Base-by-base conservation (phyloP, 1,139 yeast genomes). In the Meyerozyma athensensis region DNA sequence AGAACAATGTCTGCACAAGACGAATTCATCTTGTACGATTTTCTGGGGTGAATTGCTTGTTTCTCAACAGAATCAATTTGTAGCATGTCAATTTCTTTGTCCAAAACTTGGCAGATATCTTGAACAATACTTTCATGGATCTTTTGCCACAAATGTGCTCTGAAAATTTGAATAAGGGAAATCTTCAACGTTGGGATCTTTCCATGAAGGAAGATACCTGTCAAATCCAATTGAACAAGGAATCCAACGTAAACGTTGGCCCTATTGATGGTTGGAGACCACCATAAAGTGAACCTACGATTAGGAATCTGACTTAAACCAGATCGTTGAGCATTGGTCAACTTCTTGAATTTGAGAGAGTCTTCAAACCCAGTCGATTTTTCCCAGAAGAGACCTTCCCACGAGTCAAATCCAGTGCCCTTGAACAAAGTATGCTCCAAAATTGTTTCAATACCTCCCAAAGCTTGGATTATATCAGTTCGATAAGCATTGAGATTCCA, bases 341-440 rank as follows among this genome's bases (percentile, higher is more conserved):
- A 74, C 58, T 90, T 94, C 58, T 90, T 87, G 61, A 89, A 86
- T 57, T 90, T 92, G 73, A 94, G 74, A 0, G 96, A 85, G 52
- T 94, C 98, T 58, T 94, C 99, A 57, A 90, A 92, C 0, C 98
- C 98, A 19, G 96, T 81, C 0, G 95, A 92, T 53, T 87, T 87
- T 54, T 94, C 98, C 99, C 99, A 94, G 59, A 94, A 94, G 19
- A 94, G 67, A 3, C 98, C 98, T 65, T 94, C 99, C 98, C 98
- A 94, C 7, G 95, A 86, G 50, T 86, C 96, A 56, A 94, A 94
- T 0, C 98, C 98, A 1, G 99, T 94, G 16, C 96, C 98, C 56
- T 86, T 86, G 67, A 92, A 94, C 37, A 94, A 63, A 0, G 98
- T 89, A 53, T 94, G 99, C 53, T 92, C 98, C 45, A 94, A 62